Percentiles rank a stretch among this genome's conserved stretches.
These are phyloP conservation scores for Dioszegia aurantiaca DNA, from an alignment of 768 basidiomycete genomes.

Conservation along the genomic window DNA sequence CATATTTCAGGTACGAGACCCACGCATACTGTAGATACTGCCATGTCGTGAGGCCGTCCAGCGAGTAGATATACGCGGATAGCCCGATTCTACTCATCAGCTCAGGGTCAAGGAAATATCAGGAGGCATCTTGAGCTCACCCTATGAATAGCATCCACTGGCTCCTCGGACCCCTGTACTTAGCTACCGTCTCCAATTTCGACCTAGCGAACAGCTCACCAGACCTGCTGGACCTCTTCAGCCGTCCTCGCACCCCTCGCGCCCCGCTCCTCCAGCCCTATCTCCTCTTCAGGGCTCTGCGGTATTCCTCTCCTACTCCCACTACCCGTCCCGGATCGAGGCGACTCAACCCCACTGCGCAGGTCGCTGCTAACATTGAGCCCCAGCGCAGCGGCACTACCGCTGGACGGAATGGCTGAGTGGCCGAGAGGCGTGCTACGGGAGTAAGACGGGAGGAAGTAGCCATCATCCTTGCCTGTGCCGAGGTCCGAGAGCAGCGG, in stretches of 20 bases:
- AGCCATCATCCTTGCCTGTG: slow-evolving; percentile 1
- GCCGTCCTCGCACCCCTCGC: slow-evolving; percentile 10
- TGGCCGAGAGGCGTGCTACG: neutral
- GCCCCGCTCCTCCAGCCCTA: neutral
- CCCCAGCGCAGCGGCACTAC: neutral
- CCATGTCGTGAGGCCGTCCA: slow-evolving; percentile 68
- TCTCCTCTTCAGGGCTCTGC: neutral
- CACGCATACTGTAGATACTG: slow-evolving; percentile 64
- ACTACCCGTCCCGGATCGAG: neutral
- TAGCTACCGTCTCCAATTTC: slow-evolving; percentile 30
- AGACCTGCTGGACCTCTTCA: slow-evolving; percentile 11
- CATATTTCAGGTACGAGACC: slow-evolving; percentile 47
- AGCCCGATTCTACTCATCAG: slow-evolving; percentile 58
- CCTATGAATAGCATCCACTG: slow-evolving; percentile 64
- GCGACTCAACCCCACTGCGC: neutral
- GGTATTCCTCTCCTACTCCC: neutral
- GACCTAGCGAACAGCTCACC: neutral
- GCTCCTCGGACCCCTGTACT: slow-evolving; percentile 56
- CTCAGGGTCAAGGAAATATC: neutral
- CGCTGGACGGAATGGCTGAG: neutral
- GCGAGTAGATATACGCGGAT: slow-evolving; percentile 72
- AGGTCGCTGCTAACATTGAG: too few species aligned
- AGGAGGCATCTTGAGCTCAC: slow-evolving; percentile 50
- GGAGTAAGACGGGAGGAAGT: neutral
- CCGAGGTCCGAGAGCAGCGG: slow-evolving; percentile 1